A percentile compares a stretch with the other conserved stretches of the same genome.
These are phyloP conservation scores for Thozetella sp. DNA, from an alignment of 495 filamentous ascomycete genomes.

Conservation along the genomic window DNA sequence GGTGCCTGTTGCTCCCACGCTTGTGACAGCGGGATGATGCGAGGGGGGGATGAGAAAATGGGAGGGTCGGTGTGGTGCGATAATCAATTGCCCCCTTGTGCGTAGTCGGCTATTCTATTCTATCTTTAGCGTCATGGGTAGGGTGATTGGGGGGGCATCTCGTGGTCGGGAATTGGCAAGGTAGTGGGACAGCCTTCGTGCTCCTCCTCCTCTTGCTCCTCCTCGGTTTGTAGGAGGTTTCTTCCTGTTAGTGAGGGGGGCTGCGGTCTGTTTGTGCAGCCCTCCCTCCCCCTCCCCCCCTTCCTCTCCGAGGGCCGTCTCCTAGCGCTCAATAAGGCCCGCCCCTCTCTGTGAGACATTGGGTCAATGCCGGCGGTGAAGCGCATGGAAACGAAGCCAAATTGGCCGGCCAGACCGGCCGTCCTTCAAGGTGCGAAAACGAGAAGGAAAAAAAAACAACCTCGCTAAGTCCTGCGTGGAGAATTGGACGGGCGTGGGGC, in stretches of 20 bases:
- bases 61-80: background rate
- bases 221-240: too few species aligned
- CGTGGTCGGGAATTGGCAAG: background rate
- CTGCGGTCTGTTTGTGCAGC: background rate
- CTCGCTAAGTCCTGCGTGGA: background rate
- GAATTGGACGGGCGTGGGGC: background rate
- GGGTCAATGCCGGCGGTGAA: background rate
- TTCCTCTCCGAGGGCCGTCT: too few species aligned
- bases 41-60: background rate
- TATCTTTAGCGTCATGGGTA: conserved; percentile 3
- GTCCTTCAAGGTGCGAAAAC: too few species aligned
- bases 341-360: background rate
- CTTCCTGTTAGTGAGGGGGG: background rate
- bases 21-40: background rate
- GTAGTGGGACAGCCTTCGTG: too few species aligned
- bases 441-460: background rate
- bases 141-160: background rate
- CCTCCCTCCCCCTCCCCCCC: too few species aligned
- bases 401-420: too few species aligned
- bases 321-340: too few species aligned
- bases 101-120: background rate
- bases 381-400: background rate
- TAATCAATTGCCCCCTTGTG: background rate
- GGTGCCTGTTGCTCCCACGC: background rate
- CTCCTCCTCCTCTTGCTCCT: background rate